Evolutionary conservation across 2,329 filamentous ascomycete species (phyloP), one percentile per base, ranked within the genome.

Genomic region (Claviceps maximensis): DNA sequence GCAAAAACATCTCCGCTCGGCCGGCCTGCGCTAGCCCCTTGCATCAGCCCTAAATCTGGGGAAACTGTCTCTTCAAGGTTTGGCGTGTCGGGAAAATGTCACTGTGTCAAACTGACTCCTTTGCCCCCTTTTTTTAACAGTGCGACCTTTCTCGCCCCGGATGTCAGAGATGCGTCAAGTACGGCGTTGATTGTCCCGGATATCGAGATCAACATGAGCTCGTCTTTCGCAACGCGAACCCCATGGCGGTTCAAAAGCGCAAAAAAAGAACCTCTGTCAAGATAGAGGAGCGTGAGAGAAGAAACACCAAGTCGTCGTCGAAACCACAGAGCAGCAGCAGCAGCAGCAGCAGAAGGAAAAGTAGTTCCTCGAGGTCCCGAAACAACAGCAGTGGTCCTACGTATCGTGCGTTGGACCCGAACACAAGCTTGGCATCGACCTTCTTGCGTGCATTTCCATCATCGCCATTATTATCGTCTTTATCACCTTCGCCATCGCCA

Each of bases 161-260:
- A 7, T 71, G 69, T 52, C 64, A 67, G 51, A 61, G 69, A 60
- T 71, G 69, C 57, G 61, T 64, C 61, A 71, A 71, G 54, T 71
- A 71, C 55, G 69, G 69, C 45, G 61, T 60, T 33, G 60, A 63
- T 19, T 71, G 69, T 21, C 69, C 69, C 1, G 69, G 69, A 2
- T 71, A 71, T 52, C 63, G 69, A 9, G 64, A 69, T 53, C 65
- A 67, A 50, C 62, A 69, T 27, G 68, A 69, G 46, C 64, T 71
- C 36, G 65, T 71, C 56, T 71, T 71, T 53, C 68, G 68, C 52
- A 63, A 67, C 52, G 63, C 62, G 12, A 61, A 63, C 52, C 60
- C 66, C 8, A 55, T 58, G 31, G 59, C 55, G 2, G 42, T 62
- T 31, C 65, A 60, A 58, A 66, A 63, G 56, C 59, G 62, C 49